Evolutionary conservation across 2,329 filamentous ascomycete genomes (phyloP), one percentile per base, ranked within the genome.

Genomic region (Monosporascus ibericus): DNA sequence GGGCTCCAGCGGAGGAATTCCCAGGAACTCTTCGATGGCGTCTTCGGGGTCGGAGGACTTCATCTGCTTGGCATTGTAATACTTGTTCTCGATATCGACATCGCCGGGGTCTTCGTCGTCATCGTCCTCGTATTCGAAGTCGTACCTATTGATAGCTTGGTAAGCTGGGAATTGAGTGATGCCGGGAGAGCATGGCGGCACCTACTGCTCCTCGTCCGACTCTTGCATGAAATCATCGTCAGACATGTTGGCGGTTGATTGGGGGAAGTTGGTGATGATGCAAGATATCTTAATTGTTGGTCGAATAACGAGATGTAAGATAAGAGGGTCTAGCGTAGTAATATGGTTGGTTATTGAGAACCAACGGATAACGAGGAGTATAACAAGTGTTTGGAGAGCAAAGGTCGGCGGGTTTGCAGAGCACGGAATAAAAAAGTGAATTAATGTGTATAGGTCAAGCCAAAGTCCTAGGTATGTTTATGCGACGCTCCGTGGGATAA

Each of bases 41-140:
- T 90, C 90, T 64, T 94, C 84, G 1, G 92, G 91, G 53, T 92
- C 90, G 57, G 86, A 86, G 44, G 79, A 78, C 76, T 97, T 99
- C 68, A 95, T 85, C 74, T 97, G 92, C 74, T 99, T 99, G 44
- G 94, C 94, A 72, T 96, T 97, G 80, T 97, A 99, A 77, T 99
- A 99, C 75, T 96, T 96, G 77, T 99, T 99, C 70, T 99, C 94
- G 69, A 97, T 95, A 61, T 92, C 91, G 63, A 96, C 88, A 68
- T 96, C 90, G 53, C 86, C 91, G 34, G 82, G 84, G 53, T 96
- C 87, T 44, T 95, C 89, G 48, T 94, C 91, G 52, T 96, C 90
- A 59, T 91, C 90, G 54, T 86, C 94, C 68, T 96, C 92, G 72
- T 96, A 97, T 67, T 97, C 92, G 69, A 97, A 97, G 73, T 97